Base-by-base conservation (phyloP, 1,284 basidiomycete species). In the Rhodotorula sp. region DNA sequence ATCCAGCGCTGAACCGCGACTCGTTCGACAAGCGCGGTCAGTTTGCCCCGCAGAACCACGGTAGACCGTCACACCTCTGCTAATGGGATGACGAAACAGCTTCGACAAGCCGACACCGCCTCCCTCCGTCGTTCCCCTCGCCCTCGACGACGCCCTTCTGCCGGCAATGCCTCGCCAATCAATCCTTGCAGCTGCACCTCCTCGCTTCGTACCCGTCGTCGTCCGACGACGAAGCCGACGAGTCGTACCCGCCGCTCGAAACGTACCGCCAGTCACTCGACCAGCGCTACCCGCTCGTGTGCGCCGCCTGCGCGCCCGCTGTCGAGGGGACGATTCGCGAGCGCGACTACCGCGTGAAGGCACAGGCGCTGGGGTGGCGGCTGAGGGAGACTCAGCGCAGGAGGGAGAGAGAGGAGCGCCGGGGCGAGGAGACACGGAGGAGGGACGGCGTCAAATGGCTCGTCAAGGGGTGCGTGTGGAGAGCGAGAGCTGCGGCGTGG, bases 131-230 rank as follows among this genome's bases (percentile, higher is more conserved):
- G 79, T 45, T 79, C 78, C 8, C 73, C 78, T 17, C 59, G 68
- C 1, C 62, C 50, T 0, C 41, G 61, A 27, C 70, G 72, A 42
- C 79, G 4, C 85, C 88, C 7, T 94, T 95, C 84, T 97, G 93
- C 80, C 88, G 89, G 75, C 87, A 87, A 17, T 96, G 93, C 80
- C 87, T 90, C 73, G 91, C 91, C n/a, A 96, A 96, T 81, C 91
- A 96, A 79, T 89, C 88, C 81, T 85, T 97, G 45, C 85, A 93
- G 64, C 84, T 92, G 73, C 91, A 93, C 80, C 85, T 97, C 65
- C 83, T 96, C 44, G 91, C 92, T 8, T 93, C 91, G 76, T 97
- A 95, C 80, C 86, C 95, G 0, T 92, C 74, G 65, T 83, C 94
- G 42, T 46, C 54, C 14, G 55, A 59, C 14, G n/a, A 21, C 53